Base-by-base conservation (phyloP, 2,329 filamentous ascomycete species). In the Macroventuria anomochaeta region DNA sequence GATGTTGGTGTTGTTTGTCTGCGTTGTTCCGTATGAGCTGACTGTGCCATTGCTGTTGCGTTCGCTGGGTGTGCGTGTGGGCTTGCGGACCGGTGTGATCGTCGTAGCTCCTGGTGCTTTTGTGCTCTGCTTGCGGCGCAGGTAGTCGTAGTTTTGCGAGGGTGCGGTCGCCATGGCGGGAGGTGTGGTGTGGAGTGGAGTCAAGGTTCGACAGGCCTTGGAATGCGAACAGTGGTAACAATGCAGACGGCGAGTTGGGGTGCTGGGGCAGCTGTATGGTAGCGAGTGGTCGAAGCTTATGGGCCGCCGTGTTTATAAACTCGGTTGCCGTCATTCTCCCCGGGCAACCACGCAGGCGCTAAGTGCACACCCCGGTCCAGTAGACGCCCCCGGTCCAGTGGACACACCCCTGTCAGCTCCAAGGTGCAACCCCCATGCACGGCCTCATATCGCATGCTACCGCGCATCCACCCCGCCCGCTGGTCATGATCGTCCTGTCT, bases 21-120 rank as follows among this genome's bases (percentile, higher is more conserved):
- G 88, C 59, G 84, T 83, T 77, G 89, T 93, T 78, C 87, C 87
- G 74, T 87, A 88, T 62, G 91, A 96, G 83, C 89, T 93, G 75
- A 92, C 88, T 59, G 91, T 96, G 72, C 91, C 91, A 77, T 96
- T 91, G 80, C 91, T 96, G 62, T 89, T 88, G 73, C 91, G 83
- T 59, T 83, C 79, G 62, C 81, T 83, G 53, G 84, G 79, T 42
- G 79, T 80, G 65, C 83, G 79, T 50, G 76, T 75, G 55, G 81
- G 81, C 58, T 68, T 73, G 61, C 69, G 73, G 40, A 65, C 59
- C 46, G 67, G 70, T 44, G 67, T 64, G 58, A 70, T 68, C 32
- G 64, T 68, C 28, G 76, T 62, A 31, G 73, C 68, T 68, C 48
- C 65, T 59, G 61, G 69, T 50, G 60, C 69, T 70, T 69, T 76